Evolutionary conservation across 768 basidiomycete genomes (phyloP), one percentile per base, ranked within the genome.

Genomic region (Russula dissimulans): DNA sequence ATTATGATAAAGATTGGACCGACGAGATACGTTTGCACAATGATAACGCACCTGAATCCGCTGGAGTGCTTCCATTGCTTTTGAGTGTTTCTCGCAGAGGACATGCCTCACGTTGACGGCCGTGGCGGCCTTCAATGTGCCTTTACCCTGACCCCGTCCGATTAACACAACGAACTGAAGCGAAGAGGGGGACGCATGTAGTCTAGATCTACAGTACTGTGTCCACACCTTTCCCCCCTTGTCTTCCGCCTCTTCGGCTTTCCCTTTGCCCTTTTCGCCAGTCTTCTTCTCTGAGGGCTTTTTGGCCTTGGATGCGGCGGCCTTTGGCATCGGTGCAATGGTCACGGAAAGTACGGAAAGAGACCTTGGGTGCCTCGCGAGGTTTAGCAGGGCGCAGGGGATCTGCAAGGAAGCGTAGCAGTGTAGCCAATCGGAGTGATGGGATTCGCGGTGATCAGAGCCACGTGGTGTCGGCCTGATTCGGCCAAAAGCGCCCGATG

Each of bases 91-190:
- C 73, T 93, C 91, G 71, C 91, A 93, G 22, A 93, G 75, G 45
- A 93, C 89, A 70, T 93, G 91, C 32, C 91, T 84, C 34, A 93
- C 90, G 69, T 91, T 91, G 42, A 93, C 75, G 32, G 91, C 83
- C 7, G 83, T 91, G 11, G 90, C 91, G 31, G 89, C 74, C 72
- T 90, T 92, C 71, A 91, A 69, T 2, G 75, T 76, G 29, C 81
- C 79, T 69, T 85, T 85, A 15, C 74, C 78, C 81, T 81, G 49
- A 41, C n/a, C 39, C 32, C 47, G 17, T 14, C 18, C 5, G 47
- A 45, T 54, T n/a, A 39, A 41, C 29, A 56, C 51, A n/a, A 18
- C 34, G 43, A 14, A 26, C 1, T 26, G 22, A 2, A 26, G 22
- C 22, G 49, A 32, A 4, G 17, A 42, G 17, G 7, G 15, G 29